Evolutionary conservation across 768 basidiomycete genomes (phyloP).

Genomic region (Psilocybe sp.): DNA sequence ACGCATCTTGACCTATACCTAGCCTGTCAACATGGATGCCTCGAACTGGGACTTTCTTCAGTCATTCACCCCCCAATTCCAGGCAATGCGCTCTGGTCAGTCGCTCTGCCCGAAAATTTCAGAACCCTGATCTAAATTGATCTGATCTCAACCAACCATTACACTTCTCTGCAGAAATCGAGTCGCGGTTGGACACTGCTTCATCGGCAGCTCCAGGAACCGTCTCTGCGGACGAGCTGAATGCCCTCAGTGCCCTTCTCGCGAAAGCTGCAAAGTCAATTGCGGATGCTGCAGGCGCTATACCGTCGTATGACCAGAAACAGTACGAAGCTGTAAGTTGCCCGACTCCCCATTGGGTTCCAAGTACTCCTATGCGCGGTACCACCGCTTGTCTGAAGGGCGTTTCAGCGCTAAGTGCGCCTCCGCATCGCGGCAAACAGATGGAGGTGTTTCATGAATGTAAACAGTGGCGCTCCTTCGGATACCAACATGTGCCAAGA

Average conservation of each 20-base stretch:
- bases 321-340: constrained; percentile 62
- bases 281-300: constrained; percentile 57
- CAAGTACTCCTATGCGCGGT: too few relatives aligned
- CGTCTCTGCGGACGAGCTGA: constrained; percentile 29
- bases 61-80: constrained; percentile 49
- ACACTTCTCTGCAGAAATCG: constrained; percentile 8
- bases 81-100: constrained; percentile 50
- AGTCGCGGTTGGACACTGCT: constrained; percentile 43
- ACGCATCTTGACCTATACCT: background rate
- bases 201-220: constrained; percentile 27
- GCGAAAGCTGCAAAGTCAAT: constrained; percentile 62
- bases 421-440: too few relatives aligned
- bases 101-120: constrained; percentile 5
- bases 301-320: constrained; percentile 74
- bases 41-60: constrained; percentile 46
- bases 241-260: constrained; percentile 45
- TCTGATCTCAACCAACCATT: constrained; percentile 1
- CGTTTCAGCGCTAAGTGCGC: too few relatives aligned
- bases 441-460: too few relatives aligned
- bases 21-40: constrained; percentile 25
- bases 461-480: too few relatives aligned
- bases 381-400: too few relatives aligned
- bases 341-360: background rate
- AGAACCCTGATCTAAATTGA: constrained; percentile 10
- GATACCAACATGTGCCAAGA: too few relatives aligned